Evolutionary conservation across 2,329 filamentous ascomycete species (phyloP).

Genomic region (Cladosporium cucumerinum): DNA sequence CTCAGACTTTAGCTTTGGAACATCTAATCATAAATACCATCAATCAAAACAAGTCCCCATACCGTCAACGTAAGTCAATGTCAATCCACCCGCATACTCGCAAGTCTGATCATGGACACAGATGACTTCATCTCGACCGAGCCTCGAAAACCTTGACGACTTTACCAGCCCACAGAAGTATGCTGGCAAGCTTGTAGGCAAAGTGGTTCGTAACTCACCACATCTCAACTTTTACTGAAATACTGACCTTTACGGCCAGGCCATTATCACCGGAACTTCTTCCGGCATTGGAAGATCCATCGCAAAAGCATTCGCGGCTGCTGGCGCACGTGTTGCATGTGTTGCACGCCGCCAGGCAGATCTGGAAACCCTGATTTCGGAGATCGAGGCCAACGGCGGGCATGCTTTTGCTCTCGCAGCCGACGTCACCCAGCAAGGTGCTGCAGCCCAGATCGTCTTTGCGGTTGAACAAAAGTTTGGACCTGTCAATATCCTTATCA

Average conservation of each 20-base stretch:
- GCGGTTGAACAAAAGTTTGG: conserved; percentile 20
- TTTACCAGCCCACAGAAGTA: conserved; percentile 22
- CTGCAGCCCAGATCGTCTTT: conserved; percentile 19
- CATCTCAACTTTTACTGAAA: not conserved
- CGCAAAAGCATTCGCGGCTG: conserved; percentile 21
- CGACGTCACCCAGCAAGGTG: conserved; percentile 20
- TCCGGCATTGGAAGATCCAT: conserved; percentile 23
- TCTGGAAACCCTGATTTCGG: conserved; percentile 21
- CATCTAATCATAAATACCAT: not conserved
- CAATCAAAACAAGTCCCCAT: not conserved
- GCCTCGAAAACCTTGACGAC: conserved; percentile 19
- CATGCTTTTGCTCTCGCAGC: conserved; percentile 20
- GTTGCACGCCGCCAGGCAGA: conserved; percentile 24
- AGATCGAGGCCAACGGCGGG: conserved; percentile 21
- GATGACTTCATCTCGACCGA: not conserved
- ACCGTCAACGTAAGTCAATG: not conserved
- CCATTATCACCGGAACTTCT: conserved; percentile 29
- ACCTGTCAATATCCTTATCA: conserved; percentile 22
- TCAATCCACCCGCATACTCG: not conserved
- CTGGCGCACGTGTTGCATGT: conserved; percentile 24
- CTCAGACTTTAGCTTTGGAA: not conserved
- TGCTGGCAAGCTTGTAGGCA: conserved; percentile 24
- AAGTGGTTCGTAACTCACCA: conserved; percentile 19
- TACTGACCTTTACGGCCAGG: conserved; percentile 7
- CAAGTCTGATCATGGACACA: not conserved